Evolutionary conservation across 1,139 yeast species (phyloP), one percentile per base, ranked within the genome.

Genomic region (Diutina sp.): DNA sequence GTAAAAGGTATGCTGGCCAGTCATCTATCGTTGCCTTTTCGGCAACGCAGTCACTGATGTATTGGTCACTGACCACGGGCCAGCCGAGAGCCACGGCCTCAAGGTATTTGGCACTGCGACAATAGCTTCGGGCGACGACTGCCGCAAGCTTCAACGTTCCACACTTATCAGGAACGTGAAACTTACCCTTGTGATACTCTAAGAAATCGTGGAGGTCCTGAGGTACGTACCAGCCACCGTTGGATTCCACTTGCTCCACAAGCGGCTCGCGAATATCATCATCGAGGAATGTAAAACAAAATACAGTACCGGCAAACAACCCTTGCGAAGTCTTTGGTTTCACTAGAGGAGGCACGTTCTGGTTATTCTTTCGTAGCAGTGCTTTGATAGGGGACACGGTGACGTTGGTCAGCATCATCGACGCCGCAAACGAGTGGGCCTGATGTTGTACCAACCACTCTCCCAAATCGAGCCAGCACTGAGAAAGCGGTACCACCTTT

Each of bases 41-140:
- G 2, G 62, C 61, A 1, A 80, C 63, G 58, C 87, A 78, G 60
- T 84, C 86, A n/a, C 70, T 67, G 9, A 91, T 73, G 62, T 79
- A 90, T 14, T 71, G 67, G 59, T 79, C 78, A 3, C 89, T 83
- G 41, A 91, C 65, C 21, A 90, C 79, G 1, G 98, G 98, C 96
- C 96, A 90, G 1, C 95, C 95, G 51, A 90, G 67, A 0, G 95
- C 90, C n/a, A 90, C 69, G 0, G 88, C 83, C 65, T 90, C 95
- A n/a, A 90, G 68, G 65, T 87, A 91, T 65, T 90, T 90, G 25
- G 85, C 78, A 57, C 90, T 87, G 51, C 96, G 74, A 44, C 81
- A 75, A 61, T 77, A 76, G 25, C 73, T 76, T 51, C 77, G 76
- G 0, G 95, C 77, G 1, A 90, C 67, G 53, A 88, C 73, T 1